phyloP scores from a whole-genome alignment of 2,329 filamentous ascomycete genomes.

The Alternaria gansuensis region DNA sequence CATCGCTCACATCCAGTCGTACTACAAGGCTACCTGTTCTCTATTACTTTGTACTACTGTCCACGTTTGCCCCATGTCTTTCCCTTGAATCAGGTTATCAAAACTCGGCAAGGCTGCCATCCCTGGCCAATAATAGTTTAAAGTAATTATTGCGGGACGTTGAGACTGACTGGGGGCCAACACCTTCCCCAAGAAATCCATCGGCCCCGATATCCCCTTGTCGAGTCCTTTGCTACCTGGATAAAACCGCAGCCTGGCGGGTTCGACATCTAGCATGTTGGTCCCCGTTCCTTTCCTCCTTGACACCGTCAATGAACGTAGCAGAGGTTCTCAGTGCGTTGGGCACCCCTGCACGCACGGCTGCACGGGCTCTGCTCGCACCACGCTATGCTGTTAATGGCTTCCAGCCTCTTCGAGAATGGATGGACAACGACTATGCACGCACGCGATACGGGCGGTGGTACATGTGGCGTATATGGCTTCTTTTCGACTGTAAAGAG shows the following conservation, averaged over 20 bases:
- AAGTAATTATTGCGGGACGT: not conserved
- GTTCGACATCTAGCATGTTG: not conserved
- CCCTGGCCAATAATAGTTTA: not conserved
- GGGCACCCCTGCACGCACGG: constrained; percentile 14
- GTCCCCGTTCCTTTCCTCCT: not conserved
- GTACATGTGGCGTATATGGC: constrained; percentile 28
- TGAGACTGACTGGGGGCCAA: not conserved
- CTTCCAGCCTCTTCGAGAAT: constrained; percentile 14
- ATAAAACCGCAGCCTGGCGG: not conserved
- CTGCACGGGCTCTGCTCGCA: constrained; percentile 13
- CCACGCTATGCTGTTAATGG: constrained; percentile 18
- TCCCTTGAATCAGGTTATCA: not conserved
- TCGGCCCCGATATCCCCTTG: not conserved
- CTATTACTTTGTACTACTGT: not conserved
- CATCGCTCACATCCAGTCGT: not conserved
- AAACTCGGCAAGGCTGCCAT: not conserved
- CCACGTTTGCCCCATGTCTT: not conserved
- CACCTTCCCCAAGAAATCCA: not conserved
- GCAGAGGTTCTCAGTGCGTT: constrained; percentile 21
- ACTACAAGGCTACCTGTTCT: not conserved
- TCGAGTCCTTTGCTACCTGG: not conserved
- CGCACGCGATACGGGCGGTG: constrained; percentile 23
- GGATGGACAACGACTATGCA: constrained; percentile 24
- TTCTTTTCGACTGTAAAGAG: constrained; percentile 32
- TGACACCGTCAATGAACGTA: not conserved